These are phyloP conservation scores for Alternaria hordeiaustralica DNA, from an alignment of 2,329 filamentous ascomycete genomes.

Conservation along the genomic window DNA sequence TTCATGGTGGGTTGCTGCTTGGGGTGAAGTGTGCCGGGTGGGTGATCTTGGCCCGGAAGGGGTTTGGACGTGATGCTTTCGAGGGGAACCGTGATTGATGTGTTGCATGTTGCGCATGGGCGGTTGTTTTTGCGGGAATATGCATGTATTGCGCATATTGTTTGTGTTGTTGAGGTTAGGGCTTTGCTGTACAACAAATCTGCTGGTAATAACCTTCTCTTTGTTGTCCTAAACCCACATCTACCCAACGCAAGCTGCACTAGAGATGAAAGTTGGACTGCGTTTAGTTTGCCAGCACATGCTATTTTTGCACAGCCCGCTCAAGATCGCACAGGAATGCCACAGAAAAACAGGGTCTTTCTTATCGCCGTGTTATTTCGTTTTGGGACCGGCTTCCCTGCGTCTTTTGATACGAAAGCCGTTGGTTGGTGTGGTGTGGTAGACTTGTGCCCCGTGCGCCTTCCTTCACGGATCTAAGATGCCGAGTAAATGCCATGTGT, in stretches of 20 bases:
- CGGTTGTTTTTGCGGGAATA: background rate
- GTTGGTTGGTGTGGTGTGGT: constrained; percentile 4
- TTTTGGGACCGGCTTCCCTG: background rate
- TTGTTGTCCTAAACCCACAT: background rate
- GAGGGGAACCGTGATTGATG: background rate
- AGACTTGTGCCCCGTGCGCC: background rate
- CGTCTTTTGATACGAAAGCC: background rate
- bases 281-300: background rate
- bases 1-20: background rate
- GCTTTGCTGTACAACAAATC: background rate
- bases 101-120: background rate
- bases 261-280: background rate
- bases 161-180: background rate
- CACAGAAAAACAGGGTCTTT: background rate
- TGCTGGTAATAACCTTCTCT: background rate
- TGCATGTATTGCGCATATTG: background rate
- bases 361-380: background rate
- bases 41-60: background rate
- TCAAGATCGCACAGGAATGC: background rate
- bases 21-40: background rate
- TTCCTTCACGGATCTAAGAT: constrained; percentile 8
- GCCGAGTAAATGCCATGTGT: constrained; percentile 14
- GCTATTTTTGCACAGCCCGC: background rate
- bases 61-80: background rate
- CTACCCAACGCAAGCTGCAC: background rate